A percentile compares a stretch with the other conserved stretches of the same genome.
phyloP scores from a whole-genome alignment of 2,329 filamentous ascomycete genomes.

The Colletotrichum tabaci region DNA sequence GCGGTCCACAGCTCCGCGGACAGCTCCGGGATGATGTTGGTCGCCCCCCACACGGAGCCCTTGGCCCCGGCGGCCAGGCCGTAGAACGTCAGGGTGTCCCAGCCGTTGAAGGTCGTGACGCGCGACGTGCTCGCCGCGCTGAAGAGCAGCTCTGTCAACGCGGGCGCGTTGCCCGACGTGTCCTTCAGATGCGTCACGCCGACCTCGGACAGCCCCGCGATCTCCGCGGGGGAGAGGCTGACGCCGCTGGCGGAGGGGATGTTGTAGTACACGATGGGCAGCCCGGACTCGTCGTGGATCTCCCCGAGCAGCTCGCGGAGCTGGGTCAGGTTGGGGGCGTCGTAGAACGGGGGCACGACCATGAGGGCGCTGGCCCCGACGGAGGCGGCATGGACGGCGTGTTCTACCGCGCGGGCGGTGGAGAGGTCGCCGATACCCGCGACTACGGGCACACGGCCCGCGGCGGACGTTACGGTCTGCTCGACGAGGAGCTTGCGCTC shows the following conservation, averaged over 20 bases:
- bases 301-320: slow-evolving; percentile 58
- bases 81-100: slow-evolving; percentile 69
- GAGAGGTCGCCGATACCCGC: slow-evolving; percentile 61
- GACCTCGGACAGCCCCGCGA: slow-evolving; percentile 59
- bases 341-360: slow-evolving; percentile 67
- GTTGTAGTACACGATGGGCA: slow-evolving; percentile 67
- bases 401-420: slow-evolving; percentile 57
- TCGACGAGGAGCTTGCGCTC: slow-evolving; percentile 63
- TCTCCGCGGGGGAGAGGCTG: slow-evolving; percentile 56
- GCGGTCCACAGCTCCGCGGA: slow-evolving; percentile 63
- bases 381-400: slow-evolving; percentile 56
- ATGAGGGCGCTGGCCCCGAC: slow-evolving; percentile 60
- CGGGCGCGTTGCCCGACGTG: slow-evolving; percentile 66
- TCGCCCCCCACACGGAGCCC: slow-evolving; percentile 66
- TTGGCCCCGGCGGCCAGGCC: slow-evolving; percentile 64
- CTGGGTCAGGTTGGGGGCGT: slow-evolving; percentile 57
- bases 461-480: slow-evolving; percentile 53
- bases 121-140: slow-evolving; percentile 48
- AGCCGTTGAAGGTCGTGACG: slow-evolving; percentile 66
- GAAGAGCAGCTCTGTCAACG: slow-evolving; percentile 65
- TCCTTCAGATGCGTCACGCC: slow-evolving; percentile 67
- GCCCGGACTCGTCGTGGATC: slow-evolving; percentile 55
- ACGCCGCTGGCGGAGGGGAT: slow-evolving; percentile 64
- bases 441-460: slow-evolving; percentile 58
- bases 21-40: slow-evolving; percentile 65